Conservation (phyloP, 768 basidiomycete genomes). For the Tephrocybe sp. region DNA sequence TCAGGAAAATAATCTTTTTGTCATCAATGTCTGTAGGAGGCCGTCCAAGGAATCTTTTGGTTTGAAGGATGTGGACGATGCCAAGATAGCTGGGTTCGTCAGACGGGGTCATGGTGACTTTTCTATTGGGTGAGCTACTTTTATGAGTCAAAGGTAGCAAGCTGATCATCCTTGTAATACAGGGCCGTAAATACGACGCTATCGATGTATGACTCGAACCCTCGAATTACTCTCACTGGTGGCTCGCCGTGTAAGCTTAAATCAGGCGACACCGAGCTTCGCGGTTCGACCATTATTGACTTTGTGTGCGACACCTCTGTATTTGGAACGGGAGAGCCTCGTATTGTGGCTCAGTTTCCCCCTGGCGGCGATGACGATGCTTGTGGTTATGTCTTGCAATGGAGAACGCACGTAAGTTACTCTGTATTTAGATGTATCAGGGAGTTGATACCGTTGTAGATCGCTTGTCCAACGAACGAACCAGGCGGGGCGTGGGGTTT, state of each 20-base stretch:
- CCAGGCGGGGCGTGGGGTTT: conserved; percentile 49
- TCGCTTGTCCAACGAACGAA: conserved; percentile 72
- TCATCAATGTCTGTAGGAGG: conserved; percentile 65
- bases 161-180: not conserved
- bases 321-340: conserved; percentile 51
- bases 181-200: conserved; percentile 70
- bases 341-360: conserved; percentile 68
- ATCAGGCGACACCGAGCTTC: conserved; percentile 34
- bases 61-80: conserved; percentile 47
- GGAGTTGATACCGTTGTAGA: conserved; percentile 33
- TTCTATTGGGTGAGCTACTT: conserved; percentile 60
- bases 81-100: conserved; percentile 62
- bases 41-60: conserved; percentile 61
- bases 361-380: conserved; percentile 57
- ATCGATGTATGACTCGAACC: conserved; percentile 46
- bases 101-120: conserved; percentile 66
- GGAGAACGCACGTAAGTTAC: conserved; percentile 70
- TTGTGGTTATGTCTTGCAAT: conserved; percentile 84
- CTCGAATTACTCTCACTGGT: conserved; percentile 55
- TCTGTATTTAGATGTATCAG: not conserved
- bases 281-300: conserved; percentile 66
- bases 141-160: not conserved
- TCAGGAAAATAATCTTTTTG: conserved; percentile 43
- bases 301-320: conserved; percentile 77
- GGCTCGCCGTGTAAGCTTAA: conserved; percentile 66